A percentile compares a stretch with the other conserved stretches of the same genome.
phyloP scores from a whole-genome alignment of 2,329 filamentous ascomycete species.

The Alternaria arborescens region DNA sequence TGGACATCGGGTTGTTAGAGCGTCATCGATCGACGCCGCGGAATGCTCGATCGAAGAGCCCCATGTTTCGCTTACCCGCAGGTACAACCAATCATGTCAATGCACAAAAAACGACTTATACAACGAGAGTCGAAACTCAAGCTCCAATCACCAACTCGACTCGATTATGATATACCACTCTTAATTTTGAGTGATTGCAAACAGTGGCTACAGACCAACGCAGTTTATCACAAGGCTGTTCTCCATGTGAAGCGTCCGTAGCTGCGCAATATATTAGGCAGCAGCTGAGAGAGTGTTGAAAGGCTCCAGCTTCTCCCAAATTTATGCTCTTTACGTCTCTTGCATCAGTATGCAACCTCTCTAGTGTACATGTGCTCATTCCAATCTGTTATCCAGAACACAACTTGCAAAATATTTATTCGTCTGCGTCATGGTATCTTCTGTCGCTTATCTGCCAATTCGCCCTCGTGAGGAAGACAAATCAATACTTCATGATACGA shows the following conservation, averaged over 20 bases:
- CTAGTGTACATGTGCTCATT: neutral
- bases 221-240: neutral
- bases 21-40: constrained; percentile 21
- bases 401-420: neutral
- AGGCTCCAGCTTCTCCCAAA: neutral
- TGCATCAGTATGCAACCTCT: neutral
- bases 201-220: neutral
- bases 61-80: neutral
- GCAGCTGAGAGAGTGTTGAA: neutral
- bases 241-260: neutral
- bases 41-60: constrained; percentile 4
- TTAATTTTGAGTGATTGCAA: neutral
- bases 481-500: neutral
- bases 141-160: neutral
- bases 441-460: neutral
- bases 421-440: neutral
- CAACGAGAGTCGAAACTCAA: neutral
- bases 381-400: no score
- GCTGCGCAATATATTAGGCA: neutral
- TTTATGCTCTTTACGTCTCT: neutral
- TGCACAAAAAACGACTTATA: neutral
- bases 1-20: constrained; percentile 8
- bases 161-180: neutral
- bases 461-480: neutral
- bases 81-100: neutral